A percentile compares a stretch with the other conserved stretches of the same genome.
phyloP scores from a whole-genome alignment of 2,329 filamentous ascomycete species.

The Colletotrichum tanaceti region DNA sequence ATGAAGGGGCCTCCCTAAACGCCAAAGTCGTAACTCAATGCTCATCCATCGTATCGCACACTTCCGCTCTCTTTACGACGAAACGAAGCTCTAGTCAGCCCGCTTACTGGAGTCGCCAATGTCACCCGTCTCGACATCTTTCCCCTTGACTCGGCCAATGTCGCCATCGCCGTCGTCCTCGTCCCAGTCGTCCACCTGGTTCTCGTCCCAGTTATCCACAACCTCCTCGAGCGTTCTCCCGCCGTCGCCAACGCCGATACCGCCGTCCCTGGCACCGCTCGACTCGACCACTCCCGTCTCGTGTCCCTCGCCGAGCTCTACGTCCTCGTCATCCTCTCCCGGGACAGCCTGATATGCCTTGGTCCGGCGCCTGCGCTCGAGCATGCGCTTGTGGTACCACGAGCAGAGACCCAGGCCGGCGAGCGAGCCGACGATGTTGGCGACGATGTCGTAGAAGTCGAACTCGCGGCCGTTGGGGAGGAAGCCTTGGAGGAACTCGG shows the following conservation, averaged over 20 bases:
- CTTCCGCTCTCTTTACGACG: neutral
- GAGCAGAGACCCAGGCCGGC: slow-evolving; percentile 78
- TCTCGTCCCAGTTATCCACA: slow-evolving; percentile 95
- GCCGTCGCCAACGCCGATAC: slow-evolving; percentile 17
- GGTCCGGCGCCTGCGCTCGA: slow-evolving; percentile 82
- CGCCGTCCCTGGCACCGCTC: slow-evolving; percentile 44
- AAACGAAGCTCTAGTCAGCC: slow-evolving; percentile 45
- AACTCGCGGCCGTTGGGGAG: slow-evolving; percentile 78
- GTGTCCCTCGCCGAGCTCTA: slow-evolving; percentile 81
- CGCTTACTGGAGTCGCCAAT: slow-evolving; percentile 49
- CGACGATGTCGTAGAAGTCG: slow-evolving; percentile 86
- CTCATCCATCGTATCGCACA: slow-evolving; percentile 35
- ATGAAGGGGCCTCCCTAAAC: slow-evolving; percentile 30
- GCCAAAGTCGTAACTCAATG: slow-evolving; percentile 38
- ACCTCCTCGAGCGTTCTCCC: slow-evolving; percentile 75
- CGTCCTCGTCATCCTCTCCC: slow-evolving; percentile 71
- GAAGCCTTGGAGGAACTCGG: slow-evolving; percentile 79
- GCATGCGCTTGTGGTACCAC: slow-evolving; percentile 96
- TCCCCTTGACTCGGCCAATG: slow-evolving; percentile 44
- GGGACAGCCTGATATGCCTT: slow-evolving; percentile 79
- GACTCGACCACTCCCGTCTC: slow-evolving; percentile 70
- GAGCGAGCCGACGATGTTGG: slow-evolving; percentile 85
- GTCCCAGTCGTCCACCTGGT: slow-evolving; percentile 70
- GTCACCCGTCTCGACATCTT: slow-evolving; percentile 46
- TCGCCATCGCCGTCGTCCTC: slow-evolving; percentile 58